Evolutionary conservation across 192 early-diverging fungal genomes (phyloP), one percentile per base, ranked within the genome.

Genomic region (Paraglomus brasilianum): DNA sequence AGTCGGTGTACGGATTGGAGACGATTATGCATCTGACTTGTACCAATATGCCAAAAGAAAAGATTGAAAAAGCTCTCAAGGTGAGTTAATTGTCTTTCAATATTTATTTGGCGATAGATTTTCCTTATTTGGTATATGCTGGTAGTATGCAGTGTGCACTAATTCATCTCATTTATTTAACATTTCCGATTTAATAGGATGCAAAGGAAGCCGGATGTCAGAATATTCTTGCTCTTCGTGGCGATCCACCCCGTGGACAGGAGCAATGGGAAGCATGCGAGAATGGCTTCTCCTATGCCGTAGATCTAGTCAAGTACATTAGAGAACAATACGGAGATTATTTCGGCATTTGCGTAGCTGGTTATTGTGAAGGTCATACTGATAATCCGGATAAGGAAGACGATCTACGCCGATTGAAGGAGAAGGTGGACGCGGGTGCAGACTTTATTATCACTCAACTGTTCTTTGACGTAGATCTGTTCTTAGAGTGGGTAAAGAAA

Each of bases 281-380:
- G 49, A 83, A 70, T 53, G 92, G 90, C 8, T 95, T 98, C 75
- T 66, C 79, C 9, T 81, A 97, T 66, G 95, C 95, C 24, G 80
- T 75, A 0, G 95, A 99, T 73, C 78, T 99, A 40, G 95, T 99
- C 8, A 81, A 81, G 62, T 96, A 99, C 71, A 95, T 99, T 64
- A 86, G 93, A 21, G 66, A 83, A 42, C 59, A 88, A 60, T 92
- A 97, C 71, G 93, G 91, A 5, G 92, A 96, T 75, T 92, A 93
- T 72, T 99, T 99, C 75, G 92, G 93, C 63, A 93, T 99, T 57
- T 95, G 89, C 60, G 97, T 99, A n/a, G 97, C 97, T 3, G 96
- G 92, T 36, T 95, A 98, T 77, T 94, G 94, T 15, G 97, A 99
- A 78, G 93, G 92, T 24, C 95, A 97, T 81, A 71, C 86, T 30